Conservation (phyloP, 495 filamentous ascomycete genomes). For the Aspergillus conjunctus region DNA sequence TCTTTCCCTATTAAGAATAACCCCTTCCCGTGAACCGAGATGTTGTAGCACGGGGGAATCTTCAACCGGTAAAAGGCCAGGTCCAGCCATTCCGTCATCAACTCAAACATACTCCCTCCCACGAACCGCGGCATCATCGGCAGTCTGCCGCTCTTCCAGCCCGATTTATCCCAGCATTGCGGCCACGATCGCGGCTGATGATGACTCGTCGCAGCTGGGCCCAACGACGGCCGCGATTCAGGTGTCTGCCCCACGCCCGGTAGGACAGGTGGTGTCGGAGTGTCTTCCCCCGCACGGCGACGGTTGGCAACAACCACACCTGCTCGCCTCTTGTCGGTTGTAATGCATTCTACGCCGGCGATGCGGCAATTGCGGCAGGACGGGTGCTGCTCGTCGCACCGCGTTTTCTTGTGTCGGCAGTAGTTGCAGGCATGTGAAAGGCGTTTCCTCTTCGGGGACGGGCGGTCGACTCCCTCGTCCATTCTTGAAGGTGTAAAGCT, state of each 20-base stretch:
- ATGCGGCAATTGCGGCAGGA: conserved; percentile 12
- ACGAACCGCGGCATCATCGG: conserved; percentile 13
- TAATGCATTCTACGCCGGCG: conserved; percentile 12
- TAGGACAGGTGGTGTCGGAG: not conserved
- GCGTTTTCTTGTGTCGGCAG: conserved; percentile 13
- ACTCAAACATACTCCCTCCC: conserved; percentile 8
- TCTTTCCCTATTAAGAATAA: not conserved
- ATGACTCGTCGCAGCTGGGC: not conserved
- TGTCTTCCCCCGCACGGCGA: not conserved
- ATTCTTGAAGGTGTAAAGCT: too few species aligned
- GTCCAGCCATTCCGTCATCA: conserved; percentile 15
- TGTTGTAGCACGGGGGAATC: not conserved
- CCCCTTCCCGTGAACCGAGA: not conserved
- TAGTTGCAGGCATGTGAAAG: conserved; percentile 11
- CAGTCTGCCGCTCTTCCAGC: conserved; percentile 4
- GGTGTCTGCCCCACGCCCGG: not conserved
- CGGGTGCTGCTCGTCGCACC: conserved; percentile 10
- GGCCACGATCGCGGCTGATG: not conserved
- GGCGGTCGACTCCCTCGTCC: not conserved
- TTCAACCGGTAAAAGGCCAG: conserved; percentile 9
- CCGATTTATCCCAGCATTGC: conserved; percentile 9
- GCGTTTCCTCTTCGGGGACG: conserved; percentile 5
- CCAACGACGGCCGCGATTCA: not conserved
- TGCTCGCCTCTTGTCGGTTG: conserved; percentile 8
- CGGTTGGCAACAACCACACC: not conserved